A percentile compares a stretch with the other conserved stretches of the same genome.
These are phyloP conservation scores for Penicillium sp. DNA, from an alignment of 2,329 filamentous ascomycete genomes.

Conservation along the genomic window DNA sequence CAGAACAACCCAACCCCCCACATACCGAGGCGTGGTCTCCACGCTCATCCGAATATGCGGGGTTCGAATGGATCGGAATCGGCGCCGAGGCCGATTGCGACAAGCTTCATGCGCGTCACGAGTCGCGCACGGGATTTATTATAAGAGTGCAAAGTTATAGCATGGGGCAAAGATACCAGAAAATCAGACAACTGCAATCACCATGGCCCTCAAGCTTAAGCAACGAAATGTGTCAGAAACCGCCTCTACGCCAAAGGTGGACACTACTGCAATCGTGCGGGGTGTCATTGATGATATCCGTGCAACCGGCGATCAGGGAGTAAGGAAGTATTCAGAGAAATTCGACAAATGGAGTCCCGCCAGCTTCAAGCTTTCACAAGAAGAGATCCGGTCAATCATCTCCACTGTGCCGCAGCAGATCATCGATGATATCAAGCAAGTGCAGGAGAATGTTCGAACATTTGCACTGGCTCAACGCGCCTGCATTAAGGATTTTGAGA, in stretches of 20 bases:
- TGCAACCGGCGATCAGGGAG: conserved; percentile 49
- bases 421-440: conserved; percentile 55
- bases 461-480: conserved; percentile 53
- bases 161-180: not conserved
- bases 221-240: conserved; percentile 2
- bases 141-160: not conserved
- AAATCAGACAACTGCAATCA: not conserved
- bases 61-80: conserved; percentile 11
- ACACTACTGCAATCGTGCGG: conserved; percentile 42
- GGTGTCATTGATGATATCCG: conserved; percentile 52
- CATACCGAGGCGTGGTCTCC: conserved; percentile 14
- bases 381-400: conserved; percentile 49
- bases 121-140: not conserved
- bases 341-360: conserved; percentile 56
- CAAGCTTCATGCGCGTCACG: not conserved
- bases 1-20: conserved; percentile 2
- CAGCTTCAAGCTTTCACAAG: conserved; percentile 50
- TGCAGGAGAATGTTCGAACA: conserved; percentile 51
- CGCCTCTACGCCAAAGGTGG: conserved; percentile 4
- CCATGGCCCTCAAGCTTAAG: conserved; percentile 16
- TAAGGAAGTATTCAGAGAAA: conserved; percentile 52
- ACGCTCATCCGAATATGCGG: conserved; percentile 8
- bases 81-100: conserved; percentile 15
- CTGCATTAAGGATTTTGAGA: conserved; percentile 52
- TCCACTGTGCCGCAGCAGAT: conserved; percentile 48